Base-by-base conservation (phyloP, 2,329 filamentous ascomycete species). In the Penicillium freii region DNA sequence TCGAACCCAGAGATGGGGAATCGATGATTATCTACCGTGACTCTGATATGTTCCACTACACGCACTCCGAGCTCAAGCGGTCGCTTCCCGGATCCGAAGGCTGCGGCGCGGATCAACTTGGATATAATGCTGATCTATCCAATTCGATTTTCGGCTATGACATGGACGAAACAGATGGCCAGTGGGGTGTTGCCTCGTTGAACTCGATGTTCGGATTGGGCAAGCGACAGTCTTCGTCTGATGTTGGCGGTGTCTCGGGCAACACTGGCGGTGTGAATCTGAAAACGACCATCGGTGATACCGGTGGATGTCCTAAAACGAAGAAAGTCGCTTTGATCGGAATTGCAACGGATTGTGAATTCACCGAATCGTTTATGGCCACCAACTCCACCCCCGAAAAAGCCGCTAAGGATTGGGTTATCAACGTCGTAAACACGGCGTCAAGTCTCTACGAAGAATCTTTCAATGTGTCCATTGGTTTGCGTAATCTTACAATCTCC, bases 391-490 rank as follows among this genome's bases (percentile, higher is more conserved):
- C 64, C 60, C 83, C 81, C 23, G 83, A 83, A 43, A 80, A 84
- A 50, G 79, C 84, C n/a, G 83, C 88, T 25, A 83, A 87, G 55
- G 74, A 83, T 60, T 94, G 94, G 71, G 83, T 99, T 61, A 92
- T 99, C 66, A 81, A 80, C 51, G 82, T 91, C 71, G 89, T 99
- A 72, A 97, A 96, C 76, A 81, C 86, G 44, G 94, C 94, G 0
- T 97, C 93, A 1, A 84, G 87, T 60, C 78, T 97, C 10, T 99
- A 94, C 70, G 94, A 99, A 73, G 85, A 82, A 66, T 90, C 90
- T 8, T 97, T 99, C 79, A 97, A 97, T 75, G 93, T 99, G 67
- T 93, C 92, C 0, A 85, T 99, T 36, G 94, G 92, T 43, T 85
- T 99, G 59, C 86, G 88, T 65, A 96, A 96, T 69, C 76, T 99